Evolutionary conservation across 2,329 filamentous ascomycete species (phyloP).

Genomic region (Pochonia chlamydosporia): DNA sequence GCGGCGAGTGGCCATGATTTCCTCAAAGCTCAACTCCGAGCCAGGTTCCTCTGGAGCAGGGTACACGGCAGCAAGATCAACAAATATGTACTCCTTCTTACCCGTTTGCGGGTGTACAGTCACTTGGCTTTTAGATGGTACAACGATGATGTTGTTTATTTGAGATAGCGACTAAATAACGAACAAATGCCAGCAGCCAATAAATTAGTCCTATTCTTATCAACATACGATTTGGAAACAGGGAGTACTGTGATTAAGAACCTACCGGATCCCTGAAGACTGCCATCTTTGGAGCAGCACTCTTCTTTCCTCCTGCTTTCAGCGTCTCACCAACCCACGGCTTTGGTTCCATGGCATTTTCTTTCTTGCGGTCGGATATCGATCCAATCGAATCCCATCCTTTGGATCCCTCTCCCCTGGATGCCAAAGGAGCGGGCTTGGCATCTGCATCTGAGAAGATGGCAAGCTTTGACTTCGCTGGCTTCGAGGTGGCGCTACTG

Average conservation of each 20-base stretch:
- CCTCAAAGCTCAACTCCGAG: slow-evolving; percentile 84
- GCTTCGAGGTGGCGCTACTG: slow-evolving; percentile 50
- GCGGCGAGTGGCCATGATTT: slow-evolving; percentile 72
- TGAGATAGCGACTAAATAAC: slow-evolving; percentile 52
- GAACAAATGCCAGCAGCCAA: slow-evolving; percentile 35
- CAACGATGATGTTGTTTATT: slow-evolving; percentile 61
- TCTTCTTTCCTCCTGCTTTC: slow-evolving; percentile 79
- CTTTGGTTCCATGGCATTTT: slow-evolving; percentile 79
- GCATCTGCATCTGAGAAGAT: slow-evolving; percentile 81
- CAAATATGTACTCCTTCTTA: slow-evolving; percentile 79
- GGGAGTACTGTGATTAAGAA: slow-evolving; percentile 22
- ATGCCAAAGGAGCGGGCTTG: slow-evolving; percentile 49
- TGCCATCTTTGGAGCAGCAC: slow-evolving; percentile 68
- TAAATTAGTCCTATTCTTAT: slow-evolving; percentile 96
- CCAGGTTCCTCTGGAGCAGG: slow-evolving; percentile 65
- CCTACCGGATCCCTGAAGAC: slow-evolving; percentile 93
- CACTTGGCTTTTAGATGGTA: slow-evolving; percentile 69
- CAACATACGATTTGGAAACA: slow-evolving; percentile 60
- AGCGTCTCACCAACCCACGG: slow-evolving; percentile 91
- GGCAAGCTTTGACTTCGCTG: slow-evolving; percentile 73
- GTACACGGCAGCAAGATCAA: slow-evolving; percentile 80
- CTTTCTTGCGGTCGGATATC: slow-evolving; percentile 83
- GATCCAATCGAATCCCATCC: slow-evolving; percentile 94
- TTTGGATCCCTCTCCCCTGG: slow-evolving; percentile 49
- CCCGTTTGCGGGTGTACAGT: slow-evolving; percentile 77